Base-by-base conservation (phyloP, 2,329 filamentous ascomycete genomes). In the Alternaria sp. region DNA sequence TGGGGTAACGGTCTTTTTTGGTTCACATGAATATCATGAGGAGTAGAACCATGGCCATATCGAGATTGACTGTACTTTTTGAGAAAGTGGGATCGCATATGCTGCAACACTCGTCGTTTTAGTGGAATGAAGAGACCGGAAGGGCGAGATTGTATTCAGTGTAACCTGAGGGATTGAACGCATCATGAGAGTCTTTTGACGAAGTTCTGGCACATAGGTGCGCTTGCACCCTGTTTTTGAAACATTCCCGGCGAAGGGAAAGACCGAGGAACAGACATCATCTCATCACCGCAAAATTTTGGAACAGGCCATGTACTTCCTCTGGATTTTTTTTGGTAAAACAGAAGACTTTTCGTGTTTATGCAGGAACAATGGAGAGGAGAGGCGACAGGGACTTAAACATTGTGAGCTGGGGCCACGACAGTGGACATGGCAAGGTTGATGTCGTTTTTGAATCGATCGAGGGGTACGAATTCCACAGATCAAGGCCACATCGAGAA, bases 1-100 rank as follows among this genome's bases (percentile, higher is more conserved):
- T 15, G 0, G 0, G 6, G 14, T 4, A 6, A 0, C 2, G 0
- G 9, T 8, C 4, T 7, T 37, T 37, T 37, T 37, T 10, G 33
- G 33, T n/a, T 9, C n/a, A 41, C 37, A 18, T 11, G 37, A 0
- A 6, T 41, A 41, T 11, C 37, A 18, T 11, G 37, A 41, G 33
- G 8, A 41, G 37, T 41, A 41, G 9, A 41, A 18, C 1, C 4
- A 41, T 11, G n/a, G 37, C n/a, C 37, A 18, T 41, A 18, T 41
- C 15, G 37, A 41, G 8, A 18, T 18, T 11, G 37, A 1, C 8
- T 18, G 37, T 41, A 41, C 0, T 18, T 41, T 41, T 41, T 3
- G 37, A 41, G n/a, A 41, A 41, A 11, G 15, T 41, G 37, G 37
- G n/a, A 18, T 41, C 37, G 37, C 37, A 41, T 41, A 18, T 41